These are phyloP conservation scores for Prinsepia uniflora DNA, from an alignment of 306 rosid species.

Conservation along the genomic window DNA sequence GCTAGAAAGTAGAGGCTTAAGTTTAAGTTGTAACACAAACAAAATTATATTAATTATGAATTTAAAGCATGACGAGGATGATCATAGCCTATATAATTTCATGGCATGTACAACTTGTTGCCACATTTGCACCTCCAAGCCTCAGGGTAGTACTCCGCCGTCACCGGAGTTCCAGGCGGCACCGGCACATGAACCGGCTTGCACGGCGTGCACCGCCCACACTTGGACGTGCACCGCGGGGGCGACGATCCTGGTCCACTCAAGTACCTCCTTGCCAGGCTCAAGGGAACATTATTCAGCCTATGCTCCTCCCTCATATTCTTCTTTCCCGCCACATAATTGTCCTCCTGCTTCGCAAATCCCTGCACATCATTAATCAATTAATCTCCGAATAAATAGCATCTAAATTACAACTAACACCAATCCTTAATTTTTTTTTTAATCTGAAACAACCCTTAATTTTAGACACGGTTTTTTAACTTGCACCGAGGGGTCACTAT, in stretches of 20 bases:
- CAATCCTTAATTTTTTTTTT: not conserved
- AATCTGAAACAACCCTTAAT: not conserved
- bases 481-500: not conserved
- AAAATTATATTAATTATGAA: not conserved
- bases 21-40: not conserved
- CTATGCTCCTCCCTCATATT: not conserved
- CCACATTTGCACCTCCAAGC: conserved; percentile 99
- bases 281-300: conserved; percentile 14
- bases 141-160: conserved; percentile 84
- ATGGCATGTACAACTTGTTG: conserved; percentile 83
- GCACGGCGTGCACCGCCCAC: conserved; percentile 79
- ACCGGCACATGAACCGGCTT: conserved; percentile 80
- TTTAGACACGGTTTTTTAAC: not conserved
- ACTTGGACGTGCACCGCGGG: conserved; percentile 71
- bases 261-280: conserved; percentile 48
- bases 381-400: conserved; percentile 3
- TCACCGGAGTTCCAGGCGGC: conserved; percentile 87
- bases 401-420: not conserved
- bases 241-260: conserved; percentile 80
- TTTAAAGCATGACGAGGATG: not conserved
- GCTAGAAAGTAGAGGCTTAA: not conserved
- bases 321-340: not conserved
- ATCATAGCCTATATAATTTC: conserved; percentile 21
- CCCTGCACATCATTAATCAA: not conserved
- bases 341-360: conserved; percentile 4